phyloP scores from a whole-genome alignment of 805 yeast species.

The Naumovozyma baii region DNA sequence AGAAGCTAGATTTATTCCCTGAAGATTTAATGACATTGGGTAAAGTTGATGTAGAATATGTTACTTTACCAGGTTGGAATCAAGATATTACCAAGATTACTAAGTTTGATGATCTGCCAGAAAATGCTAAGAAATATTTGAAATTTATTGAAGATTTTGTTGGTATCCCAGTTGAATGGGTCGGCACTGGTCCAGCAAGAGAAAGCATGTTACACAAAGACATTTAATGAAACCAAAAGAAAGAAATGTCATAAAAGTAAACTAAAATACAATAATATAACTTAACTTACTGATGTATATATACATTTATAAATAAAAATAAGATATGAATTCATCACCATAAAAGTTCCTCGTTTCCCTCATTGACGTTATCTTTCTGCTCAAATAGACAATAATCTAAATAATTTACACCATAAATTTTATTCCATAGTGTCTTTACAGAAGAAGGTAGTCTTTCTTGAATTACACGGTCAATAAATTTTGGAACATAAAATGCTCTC shows the following conservation, averaged over 20 bases:
- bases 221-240: neutral
- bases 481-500: constrained; percentile 46
- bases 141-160: constrained; percentile 77
- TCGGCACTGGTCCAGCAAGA: constrained; percentile 97
- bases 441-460: constrained; percentile 1
- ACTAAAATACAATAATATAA: neutral
- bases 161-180: constrained; percentile 85
- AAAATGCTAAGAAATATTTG: constrained; percentile 76
- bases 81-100: constrained; percentile 65
- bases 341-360: too few relatives aligned
- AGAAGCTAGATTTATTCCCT: constrained; percentile 73
- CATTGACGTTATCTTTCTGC: too few relatives aligned
- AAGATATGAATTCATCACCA: too few relatives aligned
- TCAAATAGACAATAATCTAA: constrained; percentile 43
- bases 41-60: constrained; percentile 86
- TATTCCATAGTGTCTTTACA: constrained; percentile 11
- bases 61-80: constrained; percentile 92
- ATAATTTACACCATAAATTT: constrained; percentile 32
- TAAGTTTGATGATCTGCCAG: constrained; percentile 71
- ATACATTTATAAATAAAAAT: neutral
- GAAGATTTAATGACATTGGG: constrained; percentile 78
- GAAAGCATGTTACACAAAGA: constrained; percentile 74
- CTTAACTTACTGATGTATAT: neutral
- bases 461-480: constrained; percentile 23
- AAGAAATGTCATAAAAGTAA: neutral